Percentiles rank a stretch among this genome's conserved stretches.
Conservation (phyloP, 192 early-diverging fungal genomes). For the Funneliformis geosporum region DNA sequence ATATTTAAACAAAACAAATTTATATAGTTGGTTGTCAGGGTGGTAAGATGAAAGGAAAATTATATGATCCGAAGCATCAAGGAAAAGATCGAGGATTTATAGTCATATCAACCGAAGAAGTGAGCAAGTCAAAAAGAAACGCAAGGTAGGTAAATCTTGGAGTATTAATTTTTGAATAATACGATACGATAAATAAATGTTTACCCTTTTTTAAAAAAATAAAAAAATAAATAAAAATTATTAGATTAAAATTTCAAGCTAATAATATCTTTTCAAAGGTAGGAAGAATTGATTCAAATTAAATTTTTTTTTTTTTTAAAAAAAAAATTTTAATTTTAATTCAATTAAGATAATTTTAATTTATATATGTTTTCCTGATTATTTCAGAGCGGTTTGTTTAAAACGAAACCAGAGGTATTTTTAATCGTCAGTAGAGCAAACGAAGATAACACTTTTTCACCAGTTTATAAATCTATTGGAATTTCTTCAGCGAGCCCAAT, state of each 20-base stretch:
- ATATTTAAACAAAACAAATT: constrained; percentile 33
- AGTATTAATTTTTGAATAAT: neutral
- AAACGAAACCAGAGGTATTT: constrained; percentile 35
- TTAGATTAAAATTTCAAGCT: constrained; percentile 43
- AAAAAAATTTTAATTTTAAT: neutral
- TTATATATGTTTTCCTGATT: neutral
- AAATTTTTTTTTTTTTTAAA: neutral
- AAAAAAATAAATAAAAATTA: neutral
- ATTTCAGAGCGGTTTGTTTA: constrained; percentile 30
- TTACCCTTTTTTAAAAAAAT: neutral
- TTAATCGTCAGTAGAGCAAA: constrained; percentile 43
- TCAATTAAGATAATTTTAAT: neutral
- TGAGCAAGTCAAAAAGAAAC: constrained; percentile 32
- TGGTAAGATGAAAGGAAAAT: neutral
- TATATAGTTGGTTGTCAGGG: constrained; percentile 37
- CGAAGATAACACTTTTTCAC: constrained; percentile 39
- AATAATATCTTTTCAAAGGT: constrained; percentile 39
- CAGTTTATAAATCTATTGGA: constrained; percentile 37
- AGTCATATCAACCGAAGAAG: constrained; percentile 48
- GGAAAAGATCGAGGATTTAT: constrained; percentile 45
- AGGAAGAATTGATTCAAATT: too few relatives aligned
- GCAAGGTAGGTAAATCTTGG: constrained; percentile 41
- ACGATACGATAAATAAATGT: neutral
- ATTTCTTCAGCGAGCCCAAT: constrained; percentile 26
- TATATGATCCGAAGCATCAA: constrained; percentile 32